These are phyloP conservation scores for Reutealis trisperma DNA, from an alignment of 345 rosid genomes.

Conservation along the genomic window DNA sequence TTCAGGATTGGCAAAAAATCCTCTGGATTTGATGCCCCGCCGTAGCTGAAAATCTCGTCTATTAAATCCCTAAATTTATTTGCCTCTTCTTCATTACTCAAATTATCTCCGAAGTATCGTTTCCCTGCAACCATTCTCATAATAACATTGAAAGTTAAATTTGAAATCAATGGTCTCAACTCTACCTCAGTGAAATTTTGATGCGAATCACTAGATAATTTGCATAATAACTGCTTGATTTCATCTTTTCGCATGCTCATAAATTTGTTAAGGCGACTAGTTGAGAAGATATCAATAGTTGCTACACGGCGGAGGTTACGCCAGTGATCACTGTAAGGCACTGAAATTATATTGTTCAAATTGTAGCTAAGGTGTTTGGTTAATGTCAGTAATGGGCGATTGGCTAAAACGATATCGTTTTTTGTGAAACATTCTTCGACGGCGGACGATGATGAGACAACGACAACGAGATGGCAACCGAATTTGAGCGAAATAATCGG, in stretches of 20 bases:
- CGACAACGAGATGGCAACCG: too few species aligned
- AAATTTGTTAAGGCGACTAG: background rate
- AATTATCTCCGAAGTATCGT: background rate
- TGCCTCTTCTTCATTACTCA: background rate
- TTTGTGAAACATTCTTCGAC: too few species aligned
- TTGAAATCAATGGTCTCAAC: background rate
- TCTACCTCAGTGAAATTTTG: conserved; percentile 1
- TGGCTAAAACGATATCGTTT: too few species aligned
- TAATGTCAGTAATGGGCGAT: too few species aligned
- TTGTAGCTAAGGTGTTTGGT: too few species aligned
- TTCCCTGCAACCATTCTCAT: conserved; percentile 12
- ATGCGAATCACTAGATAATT: background rate
- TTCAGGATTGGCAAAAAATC: conserved; percentile 38
- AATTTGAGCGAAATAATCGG: too few species aligned
- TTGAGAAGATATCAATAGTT: background rate
- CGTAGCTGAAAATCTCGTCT: background rate
- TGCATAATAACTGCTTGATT: background rate
- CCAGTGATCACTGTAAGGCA: background rate
- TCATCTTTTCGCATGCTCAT: conserved; percentile 2
- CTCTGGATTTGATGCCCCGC: background rate
- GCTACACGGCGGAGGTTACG: conserved; percentile 13
- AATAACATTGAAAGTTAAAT: background rate
- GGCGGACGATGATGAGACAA: too few species aligned
- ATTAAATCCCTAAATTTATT: background rate
- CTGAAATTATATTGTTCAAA: background rate